Evolutionary conservation across 2,329 filamentous ascomycete species (phyloP).

Genomic region (Lasiodiplodia sp.): DNA sequence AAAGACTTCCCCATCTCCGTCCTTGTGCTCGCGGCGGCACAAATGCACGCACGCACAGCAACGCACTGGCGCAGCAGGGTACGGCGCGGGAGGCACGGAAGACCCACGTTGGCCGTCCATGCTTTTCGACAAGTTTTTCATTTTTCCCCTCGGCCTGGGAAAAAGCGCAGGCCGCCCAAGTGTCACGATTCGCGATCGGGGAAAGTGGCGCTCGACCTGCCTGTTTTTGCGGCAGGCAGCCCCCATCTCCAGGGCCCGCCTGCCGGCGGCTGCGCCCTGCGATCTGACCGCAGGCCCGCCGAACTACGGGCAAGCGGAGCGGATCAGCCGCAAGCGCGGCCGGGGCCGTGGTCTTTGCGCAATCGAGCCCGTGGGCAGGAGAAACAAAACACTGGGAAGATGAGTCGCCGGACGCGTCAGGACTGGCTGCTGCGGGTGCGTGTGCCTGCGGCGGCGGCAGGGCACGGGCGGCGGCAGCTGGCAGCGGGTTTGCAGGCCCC

Average conservation of each 20-base stretch:
- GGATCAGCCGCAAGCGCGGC: slow-evolving; percentile 27
- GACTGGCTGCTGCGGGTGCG: slow-evolving; percentile 1
- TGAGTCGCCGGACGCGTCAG: slow-evolving; percentile 3
- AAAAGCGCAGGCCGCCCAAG: background rate
- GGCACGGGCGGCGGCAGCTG: slow-evolving; percentile 9
- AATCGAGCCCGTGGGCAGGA: slow-evolving; percentile 11
- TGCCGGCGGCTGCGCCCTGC: slow-evolving; percentile 21
- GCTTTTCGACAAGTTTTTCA: background rate
- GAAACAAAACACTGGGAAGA: slow-evolving; percentile 24
- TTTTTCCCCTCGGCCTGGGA: background rate
- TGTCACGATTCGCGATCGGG: slow-evolving; percentile 1
- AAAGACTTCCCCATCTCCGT: slow-evolving; percentile 7
- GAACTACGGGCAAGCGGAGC: slow-evolving; percentile 26
- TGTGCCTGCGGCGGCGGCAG: background rate
- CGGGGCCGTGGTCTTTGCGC: slow-evolving; percentile 12
- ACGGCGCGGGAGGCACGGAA: slow-evolving; percentile 4
- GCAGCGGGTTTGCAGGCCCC: background rate
- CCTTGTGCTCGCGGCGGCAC: background rate
- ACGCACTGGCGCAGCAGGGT: background rate
- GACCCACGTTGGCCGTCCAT: background rate
- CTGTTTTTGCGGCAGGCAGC: slow-evolving; percentile 3
- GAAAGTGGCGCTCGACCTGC: slow-evolving; percentile 11
- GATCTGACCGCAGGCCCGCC: slow-evolving; percentile 26
- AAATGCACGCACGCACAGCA: background rate
- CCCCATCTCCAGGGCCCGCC: slow-evolving; percentile 1